Evolutionary conservation across 108 stramenopile genomes (phyloP), one percentile per base, ranked within the genome.

Genomic region (Nitzschia palea): DNA sequence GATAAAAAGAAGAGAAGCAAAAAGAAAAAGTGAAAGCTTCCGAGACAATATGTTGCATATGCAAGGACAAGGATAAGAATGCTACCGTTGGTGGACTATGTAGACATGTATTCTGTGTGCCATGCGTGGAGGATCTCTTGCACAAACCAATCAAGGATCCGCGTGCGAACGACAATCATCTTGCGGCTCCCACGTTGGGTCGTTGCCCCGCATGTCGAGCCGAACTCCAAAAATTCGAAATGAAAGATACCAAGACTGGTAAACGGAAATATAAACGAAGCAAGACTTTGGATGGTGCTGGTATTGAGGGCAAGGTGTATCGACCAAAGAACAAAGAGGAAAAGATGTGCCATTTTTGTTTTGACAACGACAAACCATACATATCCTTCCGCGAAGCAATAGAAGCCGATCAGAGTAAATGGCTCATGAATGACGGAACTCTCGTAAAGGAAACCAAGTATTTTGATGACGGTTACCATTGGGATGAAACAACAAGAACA

Each of bases 151-250:
- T 58, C 32, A 37, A 31, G 57, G 44, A 45, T 31, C 67, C 67
- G 1, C 20, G n/a, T 4, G 44, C n/a, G 20, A 26, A 68, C 32
- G 67, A 68, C 28, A 58, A 58, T 33, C 67, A 68, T 35, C 27
- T 68, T 17, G 55, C 25, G 6, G 67, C 67, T 26, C 67, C 67
- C 0, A 68, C 67, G 25, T 28, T 68, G 6, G 67, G 67, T 2
- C 30, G 67, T 4, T 68, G 67, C 26, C 67, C 67, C 9, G 44
- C 29, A 68, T 68, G 67, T n/a, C 18, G 30, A 29, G 44, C 43
- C 0, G 67, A 68, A 26, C 55, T 68, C 18, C 67, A 56, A 31
- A 68, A 68, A 30, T 68, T 68, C 34, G 67, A 51, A 31, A 25
- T 58, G 34, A 68, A 57, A 50, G 56, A 58, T 32, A 33, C 12